These are phyloP conservation scores for Dissophora ornata DNA, from an alignment of 192 early-diverging fungal genomes.

Conservation along the genomic window DNA sequence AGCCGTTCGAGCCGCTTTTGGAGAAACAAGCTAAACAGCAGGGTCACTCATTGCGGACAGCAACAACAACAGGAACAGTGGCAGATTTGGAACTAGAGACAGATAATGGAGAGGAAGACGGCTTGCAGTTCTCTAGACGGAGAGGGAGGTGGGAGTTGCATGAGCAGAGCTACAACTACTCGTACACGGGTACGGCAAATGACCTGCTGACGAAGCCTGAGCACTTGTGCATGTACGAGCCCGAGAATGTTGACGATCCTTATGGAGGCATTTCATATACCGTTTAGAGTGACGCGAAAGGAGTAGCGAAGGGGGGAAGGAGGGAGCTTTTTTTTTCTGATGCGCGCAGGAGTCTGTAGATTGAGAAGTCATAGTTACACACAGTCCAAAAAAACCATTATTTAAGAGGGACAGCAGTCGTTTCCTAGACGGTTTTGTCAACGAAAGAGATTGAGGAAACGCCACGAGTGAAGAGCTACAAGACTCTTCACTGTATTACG, in stretches of 20 bases:
- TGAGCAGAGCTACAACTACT: conserved; percentile 90
- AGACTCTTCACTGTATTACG: no score
- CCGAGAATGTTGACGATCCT: conserved; percentile 54
- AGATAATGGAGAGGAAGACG: conserved; percentile 55
- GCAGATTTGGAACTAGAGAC: neutral
- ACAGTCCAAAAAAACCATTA: no score
- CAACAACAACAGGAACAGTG: conserved; percentile 7
- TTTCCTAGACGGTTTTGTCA: no score
- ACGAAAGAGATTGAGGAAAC: no score
- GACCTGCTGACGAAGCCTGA: conserved; percentile 63
- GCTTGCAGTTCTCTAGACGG: conserved; percentile 60
- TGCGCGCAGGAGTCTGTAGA: no score
- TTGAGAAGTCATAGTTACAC: no score
- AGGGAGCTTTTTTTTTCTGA: no score
- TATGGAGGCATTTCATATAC: conserved; percentile 42
- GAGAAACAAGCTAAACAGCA: conserved; percentile 42
- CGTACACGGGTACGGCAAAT: conserved; percentile 55
- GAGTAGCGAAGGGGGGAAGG: no score
- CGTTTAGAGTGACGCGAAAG: conserved; percentile 11
- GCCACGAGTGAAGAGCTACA: no score
- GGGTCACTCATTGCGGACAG: conserved; percentile 40
- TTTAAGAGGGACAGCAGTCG: no score
- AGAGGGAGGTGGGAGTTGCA: conserved; percentile 89
- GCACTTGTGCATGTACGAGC: conserved; percentile 69
- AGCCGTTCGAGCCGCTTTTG: conserved; percentile 50